Conservation (phyloP, 2,329 filamentous ascomycete genomes). For the Rutstroemia sydowiana region DNA sequence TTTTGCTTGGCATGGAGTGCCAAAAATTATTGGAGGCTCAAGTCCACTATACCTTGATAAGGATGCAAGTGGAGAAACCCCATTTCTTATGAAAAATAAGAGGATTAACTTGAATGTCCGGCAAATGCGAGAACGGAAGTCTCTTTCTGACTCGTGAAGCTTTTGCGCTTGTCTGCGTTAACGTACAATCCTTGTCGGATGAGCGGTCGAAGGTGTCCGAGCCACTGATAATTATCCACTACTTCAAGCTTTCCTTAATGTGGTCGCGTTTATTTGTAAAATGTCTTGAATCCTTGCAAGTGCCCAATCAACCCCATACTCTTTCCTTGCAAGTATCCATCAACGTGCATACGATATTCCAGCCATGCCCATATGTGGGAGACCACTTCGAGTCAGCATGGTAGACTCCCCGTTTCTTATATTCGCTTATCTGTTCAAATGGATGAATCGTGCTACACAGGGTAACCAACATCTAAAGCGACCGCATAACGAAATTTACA, state of each 20-base stretch:
- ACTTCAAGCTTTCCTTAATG: too few species aligned
- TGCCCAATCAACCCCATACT: too few species aligned
- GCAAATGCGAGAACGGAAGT: conserved; percentile 58
- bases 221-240: too few species aligned
- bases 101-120: conserved; percentile 87
- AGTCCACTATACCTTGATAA: too few species aligned
- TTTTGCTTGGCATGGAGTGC: conserved; percentile 93
- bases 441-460: background rate
- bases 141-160: background rate
- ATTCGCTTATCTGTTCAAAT: background rate
- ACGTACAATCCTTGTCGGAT: background rate
- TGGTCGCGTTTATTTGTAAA: too few species aligned
- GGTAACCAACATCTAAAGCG: background rate
- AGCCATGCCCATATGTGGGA: background rate
- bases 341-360: too few species aligned
- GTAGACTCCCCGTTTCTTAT: too few species aligned
- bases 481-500: background rate
- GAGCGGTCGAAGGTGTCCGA: too few species aligned
- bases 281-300: too few species aligned
- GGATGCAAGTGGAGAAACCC: too few species aligned
- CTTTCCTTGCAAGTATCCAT: too few species aligned
- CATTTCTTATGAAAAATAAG: conserved; percentile 82
- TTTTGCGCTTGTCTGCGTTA: background rate
- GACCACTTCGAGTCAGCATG: background rate
- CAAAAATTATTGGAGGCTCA: conserved; percentile 71